Evolutionary conservation across 768 basidiomycete species (phyloP), one percentile per base, ranked within the genome.

Genomic region (Pisolithus orientalis): DNA sequence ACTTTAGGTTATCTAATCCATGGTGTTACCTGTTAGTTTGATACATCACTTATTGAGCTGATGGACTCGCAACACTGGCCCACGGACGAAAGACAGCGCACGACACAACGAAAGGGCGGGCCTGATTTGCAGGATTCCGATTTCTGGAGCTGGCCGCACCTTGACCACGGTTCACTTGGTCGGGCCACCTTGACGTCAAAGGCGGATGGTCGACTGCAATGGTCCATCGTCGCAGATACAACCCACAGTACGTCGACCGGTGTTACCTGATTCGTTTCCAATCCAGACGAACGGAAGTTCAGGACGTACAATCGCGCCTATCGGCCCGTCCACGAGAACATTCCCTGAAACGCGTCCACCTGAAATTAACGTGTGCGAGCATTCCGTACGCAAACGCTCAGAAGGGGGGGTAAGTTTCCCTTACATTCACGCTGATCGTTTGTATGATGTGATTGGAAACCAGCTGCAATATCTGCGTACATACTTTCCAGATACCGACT

Each of bases 391-490:
- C n/a, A 76, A 80, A 50, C 77, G 76, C 9, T 77, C 80, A 5
- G 84, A 89, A 64, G 80, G 83, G 70, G 84, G 84, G 24, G 88
- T 90, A 64, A 47, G 79, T 53, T 6, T 31, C 24, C 1, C 13
- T 24, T 16, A 38, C 50, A 52, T 50, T 34, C 32, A 34, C 11
- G 4, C 13, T 11, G 5, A 34, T 5, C 11, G 28, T 44, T 1
- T 10, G 24, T 17, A 25, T 53, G 9, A 58, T n/a, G 16, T 24
- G 13, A 16, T 6, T 34, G 10, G 54, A 44, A 48, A 42, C 16
- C 53, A 92, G 89, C 78, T 85, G 13, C 81, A 83, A 51, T 89
- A 87, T 59, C 72, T 90, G 44, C 80, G 85, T 43, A 83, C 80
- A 4, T 76, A 78, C 64, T 75, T 85, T 50, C 87, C 89, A 1